Percentiles rank a stretch among this genome's conserved stretches.
These are phyloP conservation scores for Thelonectria blattea DNA, from an alignment of 2,329 filamentous ascomycete genomes.

Conservation along the genomic window DNA sequence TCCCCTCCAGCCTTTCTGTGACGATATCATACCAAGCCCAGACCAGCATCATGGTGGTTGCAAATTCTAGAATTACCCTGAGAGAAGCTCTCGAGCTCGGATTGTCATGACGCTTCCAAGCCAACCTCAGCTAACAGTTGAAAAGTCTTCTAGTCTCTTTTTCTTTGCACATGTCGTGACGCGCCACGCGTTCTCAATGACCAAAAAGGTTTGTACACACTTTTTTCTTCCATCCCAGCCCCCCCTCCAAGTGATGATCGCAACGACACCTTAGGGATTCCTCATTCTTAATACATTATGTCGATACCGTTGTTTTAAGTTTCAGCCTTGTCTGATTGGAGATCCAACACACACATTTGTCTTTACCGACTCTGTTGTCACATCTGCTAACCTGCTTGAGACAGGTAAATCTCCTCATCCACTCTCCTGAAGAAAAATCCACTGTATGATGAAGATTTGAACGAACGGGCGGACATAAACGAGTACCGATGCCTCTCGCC, in stretches of 20 bases:
- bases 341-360: conserved; percentile 38
- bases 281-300: conserved; percentile 71
- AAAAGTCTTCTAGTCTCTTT: conserved; percentile 11
- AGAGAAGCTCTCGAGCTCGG: conserved; percentile 48
- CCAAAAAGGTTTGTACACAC: conserved; percentile 55
- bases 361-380: conserved; percentile 13
- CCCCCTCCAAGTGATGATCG: conserved; percentile 62
- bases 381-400: conserved; percentile 46
- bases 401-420: conserved; percentile 49
- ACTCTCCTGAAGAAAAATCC: conserved; percentile 24
- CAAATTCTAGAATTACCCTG: conserved; percentile 61
- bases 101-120: conserved; percentile 19
- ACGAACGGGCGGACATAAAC: conserved; percentile 74
- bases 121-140: conserved; percentile 6
- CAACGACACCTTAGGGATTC: conserved; percentile 69
- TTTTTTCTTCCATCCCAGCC: conserved; percentile 8
- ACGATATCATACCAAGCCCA: conserved; percentile 58
- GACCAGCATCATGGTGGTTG: conserved; percentile 54
- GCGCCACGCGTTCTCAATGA: conserved; percentile 14
- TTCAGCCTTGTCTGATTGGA: conserved; percentile 73
- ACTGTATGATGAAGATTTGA: conserved; percentile 68
- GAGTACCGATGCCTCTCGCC: conserved; percentile 57
- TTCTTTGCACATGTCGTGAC: conserved; percentile 18
- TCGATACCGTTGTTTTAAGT: conserved; percentile 65
- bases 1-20: conserved; percentile 32